Conservation (phyloP, 73 alveolate genomes). For the Paramecium caudatum region DNA sequence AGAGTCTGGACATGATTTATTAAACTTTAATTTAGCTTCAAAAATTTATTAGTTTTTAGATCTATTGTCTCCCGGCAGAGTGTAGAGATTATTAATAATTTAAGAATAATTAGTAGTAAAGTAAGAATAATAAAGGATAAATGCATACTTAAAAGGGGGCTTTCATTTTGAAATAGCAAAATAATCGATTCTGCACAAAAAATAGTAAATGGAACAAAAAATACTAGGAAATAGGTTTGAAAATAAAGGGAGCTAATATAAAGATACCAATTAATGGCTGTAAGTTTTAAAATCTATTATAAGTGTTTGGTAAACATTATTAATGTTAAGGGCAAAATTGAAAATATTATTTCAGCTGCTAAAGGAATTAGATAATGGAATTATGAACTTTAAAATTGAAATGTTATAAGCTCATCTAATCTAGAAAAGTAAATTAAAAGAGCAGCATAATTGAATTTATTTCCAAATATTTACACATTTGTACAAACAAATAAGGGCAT, state of each 20-base stretch:
- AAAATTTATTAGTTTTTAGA: constrained; percentile 3
- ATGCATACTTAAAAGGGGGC: background rate
- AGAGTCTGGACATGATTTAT: background rate
- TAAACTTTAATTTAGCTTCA: background rate
- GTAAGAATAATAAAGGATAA: background rate
- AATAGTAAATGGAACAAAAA: background rate
- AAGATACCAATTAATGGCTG: background rate
- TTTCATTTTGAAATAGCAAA: background rate
- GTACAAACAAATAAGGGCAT: background rate
- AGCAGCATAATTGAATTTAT: background rate
- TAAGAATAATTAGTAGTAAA: background rate
- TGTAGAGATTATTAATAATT: background rate
- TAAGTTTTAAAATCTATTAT: background rate
- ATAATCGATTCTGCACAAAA: background rate
- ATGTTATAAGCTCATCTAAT: background rate
- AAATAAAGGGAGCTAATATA: background rate
- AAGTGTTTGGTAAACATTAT: background rate
- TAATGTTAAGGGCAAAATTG: background rate
- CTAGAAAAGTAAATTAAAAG: constrained; percentile 1
- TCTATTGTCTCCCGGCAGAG: background rate
- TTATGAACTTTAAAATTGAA: background rate
- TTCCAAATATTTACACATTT: background rate
- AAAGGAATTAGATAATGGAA: background rate
- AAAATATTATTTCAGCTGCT: background rate
- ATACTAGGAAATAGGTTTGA: background rate